Conservation (phyloP, 495 filamentous ascomycete genomes). For the Apiosordaria backusii region DNA sequence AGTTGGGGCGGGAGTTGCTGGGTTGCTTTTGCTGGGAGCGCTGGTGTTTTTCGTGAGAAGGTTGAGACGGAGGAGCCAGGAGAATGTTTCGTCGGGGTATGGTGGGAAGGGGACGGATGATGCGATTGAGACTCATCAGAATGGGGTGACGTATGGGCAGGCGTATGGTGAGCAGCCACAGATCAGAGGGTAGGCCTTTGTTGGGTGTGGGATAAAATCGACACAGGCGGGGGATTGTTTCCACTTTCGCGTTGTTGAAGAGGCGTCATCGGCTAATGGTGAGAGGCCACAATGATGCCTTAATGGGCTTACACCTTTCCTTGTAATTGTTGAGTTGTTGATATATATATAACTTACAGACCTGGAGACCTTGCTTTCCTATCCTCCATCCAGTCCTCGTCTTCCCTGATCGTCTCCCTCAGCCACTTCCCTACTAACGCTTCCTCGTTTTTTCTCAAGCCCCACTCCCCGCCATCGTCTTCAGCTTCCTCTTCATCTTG, state of each 20-base stretch:
- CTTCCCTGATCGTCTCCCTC: conserved; percentile 23
- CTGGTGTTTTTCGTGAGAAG: not conserved
- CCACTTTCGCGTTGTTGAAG: not conserved
- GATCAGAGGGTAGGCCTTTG: not conserved
- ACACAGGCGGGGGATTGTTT: not conserved
- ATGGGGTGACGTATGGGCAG: not conserved
- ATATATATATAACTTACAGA: not conserved
- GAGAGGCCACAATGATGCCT: too few species aligned
- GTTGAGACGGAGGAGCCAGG: not conserved
- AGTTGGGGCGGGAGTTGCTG: not conserved
- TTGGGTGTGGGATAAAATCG: not conserved
- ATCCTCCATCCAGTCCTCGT: conserved; percentile 3
- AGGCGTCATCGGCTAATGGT: not conserved
- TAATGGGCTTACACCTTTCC: not conserved
- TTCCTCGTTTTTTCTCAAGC: conserved; percentile 16
- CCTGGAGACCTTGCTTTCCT: not conserved
- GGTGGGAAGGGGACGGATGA: not conserved
- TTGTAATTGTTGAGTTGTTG: not conserved
- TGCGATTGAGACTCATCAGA: not conserved
- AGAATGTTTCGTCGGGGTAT: not conserved
- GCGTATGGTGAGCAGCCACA: not conserved
- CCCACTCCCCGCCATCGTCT: not conserved
- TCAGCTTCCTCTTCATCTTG: not conserved
- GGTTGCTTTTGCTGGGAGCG: not conserved
- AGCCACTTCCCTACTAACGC: conserved; percentile 29